These are phyloP conservation scores for Fusarium ramigenum DNA, from an alignment of 2,329 filamentous ascomycete genomes.

Conservation along the genomic window DNA sequence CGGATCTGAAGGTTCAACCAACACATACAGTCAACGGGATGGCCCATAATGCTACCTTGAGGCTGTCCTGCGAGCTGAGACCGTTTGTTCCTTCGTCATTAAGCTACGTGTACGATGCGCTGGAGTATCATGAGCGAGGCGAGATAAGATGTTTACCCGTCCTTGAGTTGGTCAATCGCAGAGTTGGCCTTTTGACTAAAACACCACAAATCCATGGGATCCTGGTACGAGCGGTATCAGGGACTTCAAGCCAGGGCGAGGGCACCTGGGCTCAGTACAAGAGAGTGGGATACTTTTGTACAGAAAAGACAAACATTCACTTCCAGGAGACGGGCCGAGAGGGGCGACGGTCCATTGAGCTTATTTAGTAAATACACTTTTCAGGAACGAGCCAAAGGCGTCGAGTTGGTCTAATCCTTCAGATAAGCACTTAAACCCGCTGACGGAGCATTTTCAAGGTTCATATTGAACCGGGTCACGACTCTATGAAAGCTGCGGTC, in stretches of 20 bases:
- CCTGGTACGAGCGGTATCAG: rapidly evolving
- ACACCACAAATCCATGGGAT: not conserved
- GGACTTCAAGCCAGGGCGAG: no score
- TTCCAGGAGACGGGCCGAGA: rapidly evolving
- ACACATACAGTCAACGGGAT: not conserved
- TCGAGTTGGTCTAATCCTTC: not conserved
- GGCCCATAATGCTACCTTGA: not conserved
- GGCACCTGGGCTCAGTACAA: rapidly evolving
- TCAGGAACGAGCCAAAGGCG: rapidly evolving
- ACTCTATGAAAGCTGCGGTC: rapidly evolving
- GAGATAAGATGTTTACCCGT: not conserved
- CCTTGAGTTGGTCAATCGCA: rapidly evolving
- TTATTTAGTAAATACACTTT: not conserved
- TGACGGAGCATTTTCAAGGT: not conserved
- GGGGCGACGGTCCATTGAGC: not conserved
- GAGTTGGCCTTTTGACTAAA: rapidly evolving
- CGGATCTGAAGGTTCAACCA: rapidly evolving
- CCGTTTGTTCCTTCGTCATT: not conserved
- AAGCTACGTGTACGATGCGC: not conserved
- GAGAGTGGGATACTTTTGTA: not conserved
- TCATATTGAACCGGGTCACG: not conserved
- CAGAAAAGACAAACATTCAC: not conserved
- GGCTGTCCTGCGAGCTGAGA: not conserved
- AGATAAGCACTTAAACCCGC: no score
- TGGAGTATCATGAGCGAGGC: rapidly evolving